Evolutionary conservation across 1,139 yeast genomes (phyloP), one percentile per base, ranked within the genome.

Genomic region (Magnusiomyces sp.): DNA sequence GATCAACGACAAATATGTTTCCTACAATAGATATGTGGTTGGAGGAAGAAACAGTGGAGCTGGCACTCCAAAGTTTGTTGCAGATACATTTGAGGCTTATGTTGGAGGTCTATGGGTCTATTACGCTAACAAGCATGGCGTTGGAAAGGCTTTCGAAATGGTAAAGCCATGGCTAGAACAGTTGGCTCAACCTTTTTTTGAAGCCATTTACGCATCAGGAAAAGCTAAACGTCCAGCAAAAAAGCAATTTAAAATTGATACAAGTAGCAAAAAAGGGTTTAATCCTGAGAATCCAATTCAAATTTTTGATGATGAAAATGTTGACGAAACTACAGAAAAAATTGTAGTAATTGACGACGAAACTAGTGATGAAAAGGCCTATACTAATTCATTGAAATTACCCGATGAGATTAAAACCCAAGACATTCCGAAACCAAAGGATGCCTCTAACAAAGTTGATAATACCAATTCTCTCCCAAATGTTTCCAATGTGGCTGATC

Each of bases 1-100:
- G 48, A 62, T 67, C 27, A 62, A 62, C n/a, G 19, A 19, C 10
- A 19, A 19, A 20, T 39, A 37, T 31, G 20, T 31, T 5, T n/a
- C 32, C 1, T 5, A 2, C 13, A 39, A 39, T 36, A 46, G 43
- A 19, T 45, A 42, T 34, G 61, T 62, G 34, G 68, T 65, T 13
- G 63, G 61, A 14, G 58, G 62, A 47, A 48, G 53, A 11, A 53
- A 55, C n/a, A 47, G 50, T 4, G 56, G 51, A 37, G 61, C 61
- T 6, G 56, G 55, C 23, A 55, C 54, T 33, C 58, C 63, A 55
- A 85, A 84, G 61, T 71, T 80, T 2, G 72, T 73, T 59, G 90
- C 95, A 0, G 95, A 86, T 68, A 76, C 84, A 0, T 86, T 90
- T 64, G 97, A 90, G 66, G 96, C 97, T 0, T 90, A 89, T 60